Conservation (phyloP, 2,329 filamentous ascomycete genomes). For the Phoma sp. region DNA sequence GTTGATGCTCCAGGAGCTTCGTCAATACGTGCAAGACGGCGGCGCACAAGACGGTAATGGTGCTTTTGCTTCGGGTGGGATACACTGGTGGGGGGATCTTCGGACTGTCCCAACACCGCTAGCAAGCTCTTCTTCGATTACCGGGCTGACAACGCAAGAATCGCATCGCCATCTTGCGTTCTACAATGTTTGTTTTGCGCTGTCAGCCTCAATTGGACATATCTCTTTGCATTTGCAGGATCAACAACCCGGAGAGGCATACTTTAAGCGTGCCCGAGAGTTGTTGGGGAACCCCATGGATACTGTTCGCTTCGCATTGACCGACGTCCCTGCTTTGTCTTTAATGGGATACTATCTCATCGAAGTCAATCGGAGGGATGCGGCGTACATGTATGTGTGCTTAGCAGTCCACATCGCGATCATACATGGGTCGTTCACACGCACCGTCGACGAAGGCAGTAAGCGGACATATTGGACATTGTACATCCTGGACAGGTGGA, state of each 20-base stretch:
- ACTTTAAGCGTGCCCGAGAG: slow-evolving; percentile 35
- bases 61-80: slow-evolving; percentile 31
- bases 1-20: slow-evolving; percentile 30
- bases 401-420: slow-evolving; percentile 37
- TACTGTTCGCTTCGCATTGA: slow-evolving; percentile 33
- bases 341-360: slow-evolving; percentile 40
- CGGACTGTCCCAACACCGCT: slow-evolving; percentile 18
- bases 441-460: slow-evolving; percentile 27
- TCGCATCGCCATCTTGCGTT: slow-evolving; percentile 31
- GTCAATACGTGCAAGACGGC: slow-evolving; percentile 32
- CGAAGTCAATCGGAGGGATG: slow-evolving; percentile 38
- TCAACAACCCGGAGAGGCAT: slow-evolving; percentile 30
- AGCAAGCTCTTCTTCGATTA: slow-evolving; percentile 23
- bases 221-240: slow-evolving; percentile 20
- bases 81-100: slow-evolving; percentile 38
- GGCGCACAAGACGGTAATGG: slow-evolving; percentile 37
- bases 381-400: slow-evolving; percentile 37
- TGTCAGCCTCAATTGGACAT: slow-evolving; percentile 29
- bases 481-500: slow-evolving; percentile 38
- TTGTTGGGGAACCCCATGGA: slow-evolving; percentile 38
- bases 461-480: slow-evolving; percentile 36
- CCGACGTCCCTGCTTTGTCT: slow-evolving; percentile 33
- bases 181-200: slow-evolving; percentile 36
- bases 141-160: slow-evolving; percentile 27
- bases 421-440: slow-evolving; percentile 34